Base-by-base conservation (phyloP, 306 rosid genomes). In the Lotus japonicus region DNA sequence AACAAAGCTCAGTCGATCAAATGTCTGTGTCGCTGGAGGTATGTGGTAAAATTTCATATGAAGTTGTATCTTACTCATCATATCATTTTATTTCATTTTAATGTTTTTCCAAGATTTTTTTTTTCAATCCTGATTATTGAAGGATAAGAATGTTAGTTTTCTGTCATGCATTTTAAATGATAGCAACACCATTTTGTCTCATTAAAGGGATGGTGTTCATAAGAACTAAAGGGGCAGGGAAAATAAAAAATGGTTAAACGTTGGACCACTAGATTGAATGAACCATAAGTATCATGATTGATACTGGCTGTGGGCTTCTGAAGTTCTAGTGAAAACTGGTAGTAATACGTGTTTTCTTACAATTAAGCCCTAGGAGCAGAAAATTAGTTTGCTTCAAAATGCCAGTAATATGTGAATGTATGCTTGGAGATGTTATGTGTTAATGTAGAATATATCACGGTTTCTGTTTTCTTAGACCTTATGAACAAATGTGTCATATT, bases 11-110 rank as follows among this genome's bases (percentile, higher is more conserved):
- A 84, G 58, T 61, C 92, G 84, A 64, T 88, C 97, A 73, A 82
- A 84, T 81, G 82, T 94, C 67, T 94, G 97, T 59, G 87, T 90
- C 66, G 92, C 87, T 9, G 92, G 96, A 79, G 99, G 99, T 94
- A 90, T 76, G 87, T 66, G 65, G 57, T 74, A 66, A 21, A 62
- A 52, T 48, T 71, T 62, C 66, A 39, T 57, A 35, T 36, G 63
- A 15, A 71, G 71, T 74, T 76, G 68, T 50, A 14, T n/a, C 11
- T 68, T 16, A 56, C 41, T 60, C 31, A 45, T 67, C 14, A 39
- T 71, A 48, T 68, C 9, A 38, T 9, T 50, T 65, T 66, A 16
- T 28, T 65, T 54, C 33, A 60, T 9, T 60, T 41, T 8, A 53
- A 75, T 43, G 43, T 44, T 9, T 43, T 53, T 33, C 41, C 59